Evolutionary conservation across 768 basidiomycete genomes (phyloP), one percentile per base, ranked within the genome.

Genomic region (Trichaptum fuscoviolaceum): DNA sequence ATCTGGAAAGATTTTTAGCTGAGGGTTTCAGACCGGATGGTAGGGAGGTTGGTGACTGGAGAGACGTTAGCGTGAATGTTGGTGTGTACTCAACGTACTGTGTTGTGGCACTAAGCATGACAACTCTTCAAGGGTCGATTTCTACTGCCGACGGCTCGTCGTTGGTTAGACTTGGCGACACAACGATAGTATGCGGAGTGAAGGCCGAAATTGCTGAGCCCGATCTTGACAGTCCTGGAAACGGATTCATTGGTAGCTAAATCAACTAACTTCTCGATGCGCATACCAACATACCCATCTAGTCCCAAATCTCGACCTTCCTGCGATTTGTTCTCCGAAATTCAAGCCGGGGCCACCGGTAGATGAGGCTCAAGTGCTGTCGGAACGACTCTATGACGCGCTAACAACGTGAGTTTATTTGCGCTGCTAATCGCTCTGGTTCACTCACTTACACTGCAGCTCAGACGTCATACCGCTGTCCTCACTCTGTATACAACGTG

Each of bases 261-360:
- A 25, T 63, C 26, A 7, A 30, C 18, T 8, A 36, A 18, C 17
- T 58, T 20, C 15, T 17, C n/a, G 25, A 6, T 57, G 30, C 30
- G 10, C 23, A 18, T 35, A 15, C 35, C 63, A 12, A 26, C 64
- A 23, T 57, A 30, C 25, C 23, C 35, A 58, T 42, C 25, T 68
- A 95, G 96, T 99, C 0, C 96, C 97, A 1, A 99, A 99, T 72
- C 79, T 99, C 69, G 96, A 99, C 75, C 84, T 99, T 1, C 91
- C 96, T 1, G 91, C 96, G 0, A 84, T 99, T 66, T 98, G 95
- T 73, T 95, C 95, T 8, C 89, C 96, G 0, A 87, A 85, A 71
- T 99, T 97, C 81, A 96, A 95, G 71, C 92, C 96, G 36, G 97
- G 97, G 1, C 96, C 97, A 1, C 97, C 97, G 0, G 83, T 87